These are phyloP conservation scores for Taphrina pruni DNA, from an alignment of 1,139 yeast genomes.

Conservation along the genomic window DNA sequence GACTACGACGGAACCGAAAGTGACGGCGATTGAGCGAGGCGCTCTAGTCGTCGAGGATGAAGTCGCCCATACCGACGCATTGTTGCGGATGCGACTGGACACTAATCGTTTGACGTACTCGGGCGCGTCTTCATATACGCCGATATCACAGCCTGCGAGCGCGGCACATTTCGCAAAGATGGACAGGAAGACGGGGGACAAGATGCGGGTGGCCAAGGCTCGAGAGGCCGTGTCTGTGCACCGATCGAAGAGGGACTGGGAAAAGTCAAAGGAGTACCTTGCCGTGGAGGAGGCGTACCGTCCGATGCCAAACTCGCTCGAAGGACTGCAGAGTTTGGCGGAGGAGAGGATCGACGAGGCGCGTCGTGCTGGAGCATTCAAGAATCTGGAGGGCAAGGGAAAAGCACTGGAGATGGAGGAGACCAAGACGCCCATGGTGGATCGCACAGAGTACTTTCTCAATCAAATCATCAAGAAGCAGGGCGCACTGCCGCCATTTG, in stretches of 20 bases:
- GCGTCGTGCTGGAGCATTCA: conserved; percentile 72
- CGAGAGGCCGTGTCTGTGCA: conserved; percentile 25
- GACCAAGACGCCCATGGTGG: conserved; percentile 34
- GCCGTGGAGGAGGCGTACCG: conserved; percentile 42
- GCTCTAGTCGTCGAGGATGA: conserved; percentile 5
- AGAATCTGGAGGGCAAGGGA: conserved; percentile 54
- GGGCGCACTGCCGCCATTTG: conserved; percentile 85
- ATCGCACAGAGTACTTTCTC: conserved; percentile 59
- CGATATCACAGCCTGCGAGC: conserved; percentile 26
- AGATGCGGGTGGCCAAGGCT: conserved; percentile 32
- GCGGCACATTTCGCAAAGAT: conserved; percentile 20
- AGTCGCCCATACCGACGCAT: conserved; percentile 17
- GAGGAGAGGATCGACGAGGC: conserved; percentile 77
- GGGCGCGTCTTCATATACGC: conserved; percentile 32
- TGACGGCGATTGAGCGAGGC: conserved; percentile 17
- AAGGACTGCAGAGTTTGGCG: conserved; percentile 69
- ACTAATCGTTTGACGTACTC: conserved; percentile 36
- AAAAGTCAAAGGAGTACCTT: conserved; percentile 34
- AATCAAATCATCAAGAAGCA: conserved; percentile 74
- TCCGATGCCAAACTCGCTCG: conserved; percentile 57
- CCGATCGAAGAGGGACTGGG: conserved; percentile 26
- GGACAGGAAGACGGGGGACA: conserved; percentile 36
- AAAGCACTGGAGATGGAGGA: conserved; percentile 32
- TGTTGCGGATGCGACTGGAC: conserved; percentile 25
- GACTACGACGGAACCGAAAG: background rate